Base-by-base conservation (phyloP, 2,329 filamentous ascomycete genomes). In the Hypoxylon sp. region DNA sequence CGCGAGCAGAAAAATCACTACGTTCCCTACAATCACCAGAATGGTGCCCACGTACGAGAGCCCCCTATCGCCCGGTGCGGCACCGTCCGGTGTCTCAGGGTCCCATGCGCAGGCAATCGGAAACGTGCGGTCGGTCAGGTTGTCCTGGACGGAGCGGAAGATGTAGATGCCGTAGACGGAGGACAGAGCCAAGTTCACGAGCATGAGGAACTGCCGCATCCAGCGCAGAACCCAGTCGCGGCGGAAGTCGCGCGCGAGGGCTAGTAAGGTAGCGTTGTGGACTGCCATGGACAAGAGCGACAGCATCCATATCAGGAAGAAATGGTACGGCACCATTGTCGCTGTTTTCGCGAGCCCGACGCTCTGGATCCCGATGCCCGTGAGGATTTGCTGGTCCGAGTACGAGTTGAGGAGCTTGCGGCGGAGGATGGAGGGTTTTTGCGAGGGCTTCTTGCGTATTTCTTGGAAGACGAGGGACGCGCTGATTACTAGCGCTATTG, bases 231-330 rank as follows among this genome's bases (percentile, higher is more conserved):
- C 86, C 86, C 87, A 88, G 76, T 91, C 88, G 29, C 88, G 79
- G 68, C 86, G 87, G 78, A 90, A 90, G 72, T 91, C 88, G 73
- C 86, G 85, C 1, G 88, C 86, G 32, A 91, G 82, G 0, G 87
- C 87, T n/a, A 91, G 81, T 14, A 91, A 79, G 0, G 88, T 87
- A 3, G 87, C 83, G 63, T 90, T 88, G 75, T 91, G 89, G 2
- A 89, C 90, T 0, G 87, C 86, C 68, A 87, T 90, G 14, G 87
- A 87, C 6, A 91, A 80, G 11, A 90, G 77, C 0, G 87, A 87
- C 1, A 91, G 79, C 80, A 90, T 88, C 89, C 88, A 91, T 69
- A 91, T 85, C 58, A 91, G 83, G 79, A 91, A 91, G 79, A 91
- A 90, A 77, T 91, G 89, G 74, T 91, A 91, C 0, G 88, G 84